Percentiles rank a stretch among this genome's conserved stretches.
Evolutionary conservation across 257 asterid species (phyloP).

Genomic region (Osmanthus fragrans): DNA sequence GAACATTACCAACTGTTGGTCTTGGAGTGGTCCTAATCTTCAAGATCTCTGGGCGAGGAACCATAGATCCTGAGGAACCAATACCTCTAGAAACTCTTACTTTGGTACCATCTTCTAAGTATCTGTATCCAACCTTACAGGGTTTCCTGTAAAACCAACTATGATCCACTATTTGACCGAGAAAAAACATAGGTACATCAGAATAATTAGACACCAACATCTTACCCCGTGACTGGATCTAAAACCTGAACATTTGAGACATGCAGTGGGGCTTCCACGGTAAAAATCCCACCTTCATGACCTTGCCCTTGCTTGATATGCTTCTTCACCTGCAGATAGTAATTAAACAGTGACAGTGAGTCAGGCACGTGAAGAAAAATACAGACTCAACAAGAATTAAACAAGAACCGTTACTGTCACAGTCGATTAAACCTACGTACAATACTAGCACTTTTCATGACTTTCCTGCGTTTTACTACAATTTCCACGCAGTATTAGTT

Average conservation of each 20-base stretch:
- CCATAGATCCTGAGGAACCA: constrained; percentile 80
- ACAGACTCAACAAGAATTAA: background rate
- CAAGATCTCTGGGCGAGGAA: constrained; percentile 89
- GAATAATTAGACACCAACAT: background rate
- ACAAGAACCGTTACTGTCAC: background rate
- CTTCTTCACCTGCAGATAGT: constrained; percentile 74
- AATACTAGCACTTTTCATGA: background rate
- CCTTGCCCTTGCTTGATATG: constrained; percentile 98
- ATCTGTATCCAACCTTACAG: constrained; percentile 74
- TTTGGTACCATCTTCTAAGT: constrained; percentile 80
- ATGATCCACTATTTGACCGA: constrained; percentile 23
- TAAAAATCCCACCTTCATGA: constrained; percentile 92
- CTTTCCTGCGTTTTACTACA: background rate
- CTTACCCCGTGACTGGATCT: constrained; percentile 92
- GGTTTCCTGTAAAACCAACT: constrained; percentile 60
- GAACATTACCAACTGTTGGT: constrained; percentile 72
- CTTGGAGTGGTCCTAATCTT: constrained; percentile 81
- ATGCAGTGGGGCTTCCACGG: constrained; percentile 95
- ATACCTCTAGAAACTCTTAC: constrained; percentile 86
- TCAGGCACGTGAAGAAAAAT: background rate
- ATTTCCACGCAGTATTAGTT: background rate
- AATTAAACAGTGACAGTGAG: constrained; percentile 9
- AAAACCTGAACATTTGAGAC: constrained; percentile 85
- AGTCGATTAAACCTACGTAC: background rate
- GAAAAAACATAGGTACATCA: background rate